These are phyloP conservation scores for Ascochyta lentis DNA, from an alignment of 2,329 filamentous ascomycete species.

Conservation along the genomic window DNA sequence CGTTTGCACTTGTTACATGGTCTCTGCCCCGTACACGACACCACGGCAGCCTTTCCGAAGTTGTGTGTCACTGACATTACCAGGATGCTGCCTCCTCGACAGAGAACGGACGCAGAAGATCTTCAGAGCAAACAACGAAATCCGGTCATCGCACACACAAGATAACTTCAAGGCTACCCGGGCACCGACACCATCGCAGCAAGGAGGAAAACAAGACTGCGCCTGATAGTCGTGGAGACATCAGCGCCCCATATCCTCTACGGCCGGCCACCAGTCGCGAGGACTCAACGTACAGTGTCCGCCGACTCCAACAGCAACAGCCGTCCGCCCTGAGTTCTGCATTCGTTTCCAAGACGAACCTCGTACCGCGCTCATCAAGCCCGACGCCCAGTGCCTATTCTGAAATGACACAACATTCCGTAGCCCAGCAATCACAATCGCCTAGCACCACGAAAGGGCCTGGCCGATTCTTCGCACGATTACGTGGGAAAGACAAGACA, in stretches of 20 bases:
- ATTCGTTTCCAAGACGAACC: slow-evolving; percentile 57
- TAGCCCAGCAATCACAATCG: slow-evolving; percentile 62
- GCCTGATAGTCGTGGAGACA: slow-evolving; percentile 40
- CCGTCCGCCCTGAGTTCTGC: slow-evolving; percentile 54
- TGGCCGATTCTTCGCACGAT: slow-evolving; percentile 61
- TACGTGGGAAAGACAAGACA: slow-evolving; percentile 58
- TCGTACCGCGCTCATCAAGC: slow-evolving; percentile 73
- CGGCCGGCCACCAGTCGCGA: slow-evolving; percentile 79
- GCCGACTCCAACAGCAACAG: slow-evolving; percentile 56
- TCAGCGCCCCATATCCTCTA: slow-evolving; percentile 60
- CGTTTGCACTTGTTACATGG: not conserved
- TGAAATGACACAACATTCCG: slow-evolving; percentile 57
- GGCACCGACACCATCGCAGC: slow-evolving; percentile 68
- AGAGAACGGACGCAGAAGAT: slow-evolving; percentile 43
- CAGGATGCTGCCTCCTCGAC: slow-evolving; percentile 40
- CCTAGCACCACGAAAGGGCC: slow-evolving; percentile 59
- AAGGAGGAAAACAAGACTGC: slow-evolving; percentile 61
- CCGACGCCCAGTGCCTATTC: slow-evolving; percentile 80
- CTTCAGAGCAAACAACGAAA: slow-evolving; percentile 46
- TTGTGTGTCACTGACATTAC: slow-evolving; percentile 21
- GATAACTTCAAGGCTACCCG: slow-evolving; percentile 64
- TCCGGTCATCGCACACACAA: slow-evolving; percentile 67
- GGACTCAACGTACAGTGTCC: slow-evolving; percentile 65
- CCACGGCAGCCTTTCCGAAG: not conserved
- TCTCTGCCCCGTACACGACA: not conserved